A percentile compares a stretch with the other conserved stretches of the same genome.
Evolutionary conservation across 2,329 filamentous ascomycete species (phyloP).

Genomic region (Colletotrichum tanaceti): DNA sequence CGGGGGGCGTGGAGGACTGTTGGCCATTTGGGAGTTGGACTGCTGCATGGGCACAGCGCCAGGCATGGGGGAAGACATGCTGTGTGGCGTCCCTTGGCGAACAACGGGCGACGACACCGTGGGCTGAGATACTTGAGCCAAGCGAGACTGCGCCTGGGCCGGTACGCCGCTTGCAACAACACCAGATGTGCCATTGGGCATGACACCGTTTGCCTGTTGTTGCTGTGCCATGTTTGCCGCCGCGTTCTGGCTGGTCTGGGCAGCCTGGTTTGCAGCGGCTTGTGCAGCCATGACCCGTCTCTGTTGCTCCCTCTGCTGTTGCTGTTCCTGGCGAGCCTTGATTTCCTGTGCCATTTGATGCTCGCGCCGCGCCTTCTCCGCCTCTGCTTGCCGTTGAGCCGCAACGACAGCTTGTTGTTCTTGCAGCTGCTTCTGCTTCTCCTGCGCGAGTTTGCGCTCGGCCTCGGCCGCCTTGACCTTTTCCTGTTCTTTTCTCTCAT

Average conservation of each 20-base stretch:
- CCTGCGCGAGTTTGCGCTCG: constrained; percentile 63
- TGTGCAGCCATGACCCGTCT: constrained; percentile 49
- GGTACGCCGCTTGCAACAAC: constrained; percentile 55
- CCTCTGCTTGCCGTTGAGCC: constrained; percentile 58
- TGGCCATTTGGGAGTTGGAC: constrained; percentile 75
- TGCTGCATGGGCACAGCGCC: constrained; percentile 72
- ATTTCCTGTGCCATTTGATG: constrained; percentile 47
- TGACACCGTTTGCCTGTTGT: constrained; percentile 51
- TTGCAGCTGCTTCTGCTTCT: constrained; percentile 60
- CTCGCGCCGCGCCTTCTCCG: constrained; percentile 55
- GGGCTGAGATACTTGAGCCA: constrained; percentile 70
- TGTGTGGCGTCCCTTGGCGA: constrained; percentile 72
- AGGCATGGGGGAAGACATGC: constrained; percentile 74
- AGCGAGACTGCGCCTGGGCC: constrained; percentile 59
- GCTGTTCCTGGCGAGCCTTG: constrained; percentile 47
- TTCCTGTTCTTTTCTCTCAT: constrained; percentile 81
- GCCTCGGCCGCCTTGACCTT: constrained; percentile 75
- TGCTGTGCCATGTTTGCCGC: constrained; percentile 45
- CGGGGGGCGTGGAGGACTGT: constrained; percentile 73
- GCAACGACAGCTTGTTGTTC: constrained; percentile 57
- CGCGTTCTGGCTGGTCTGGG: constrained; percentile 44
- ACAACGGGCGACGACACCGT: constrained; percentile 76
- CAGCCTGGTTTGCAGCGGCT: constrained; percentile 44
- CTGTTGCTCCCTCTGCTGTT: constrained; percentile 54
- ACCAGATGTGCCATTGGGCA: constrained; percentile 53